Evolutionary conservation across 1,139 yeast species (phyloP), one percentile per base, ranked within the genome.

Genomic region (Hyphopichia fennica): DNA sequence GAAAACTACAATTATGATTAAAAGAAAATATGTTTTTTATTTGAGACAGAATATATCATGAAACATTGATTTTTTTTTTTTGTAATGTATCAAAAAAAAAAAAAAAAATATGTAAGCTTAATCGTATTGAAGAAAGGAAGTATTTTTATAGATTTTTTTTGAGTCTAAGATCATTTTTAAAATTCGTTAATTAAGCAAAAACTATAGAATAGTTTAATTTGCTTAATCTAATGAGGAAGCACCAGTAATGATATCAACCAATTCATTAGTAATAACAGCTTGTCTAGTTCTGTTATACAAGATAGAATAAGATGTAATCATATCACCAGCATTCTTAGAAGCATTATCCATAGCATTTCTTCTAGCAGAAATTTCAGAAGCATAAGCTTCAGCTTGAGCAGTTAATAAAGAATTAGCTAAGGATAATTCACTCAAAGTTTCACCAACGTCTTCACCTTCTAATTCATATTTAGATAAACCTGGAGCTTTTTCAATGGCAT

Each of bases 281-380:
- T 93, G 99, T 86, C 99, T 91, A 68, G 98, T 88, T 84, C 99
- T 91, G 91, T 93, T 93, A 78, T 93, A 93, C 72, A 91, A 83
- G 71, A 93, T 93, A 56, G 98, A 85, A 86, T 88, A 91, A 66
- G 81, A 84, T 77, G 81, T 84, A 67, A 93, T 93, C 99, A 93
- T 93, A 61, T 93, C 99, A 75, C 96, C 96, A 52, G 99, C 99
- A 69, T 91, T 93, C 95, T 93, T 93, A 59, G 98, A 90, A 52
- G 99, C 99, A 67, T 91, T 93, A 75, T 93, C 99, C 99, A 93
- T 93, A 60, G 99, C 99, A 69, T 90, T 91, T 84, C 99, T 91
- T 84, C 99, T 90, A 50, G 99, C 97, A 55, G 96, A 87, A 58
- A 91, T 80, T 79, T 93, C 99, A 45, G 98, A 88, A 52, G 99